Conservation (phyloP, 2,329 filamentous ascomycete species). For the Cercospora sp. region DNA sequence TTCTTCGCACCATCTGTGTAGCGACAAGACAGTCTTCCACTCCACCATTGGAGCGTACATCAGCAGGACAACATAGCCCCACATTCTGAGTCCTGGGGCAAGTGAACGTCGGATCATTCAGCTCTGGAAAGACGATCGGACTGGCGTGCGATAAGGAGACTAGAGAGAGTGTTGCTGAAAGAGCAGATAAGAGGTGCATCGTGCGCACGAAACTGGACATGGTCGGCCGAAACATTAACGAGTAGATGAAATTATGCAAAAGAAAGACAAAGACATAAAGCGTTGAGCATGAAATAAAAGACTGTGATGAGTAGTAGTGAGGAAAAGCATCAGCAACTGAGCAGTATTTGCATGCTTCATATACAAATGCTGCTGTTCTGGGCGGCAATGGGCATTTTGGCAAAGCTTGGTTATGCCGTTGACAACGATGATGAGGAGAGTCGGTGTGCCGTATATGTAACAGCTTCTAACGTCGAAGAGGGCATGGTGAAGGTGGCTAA, state of each 20-base stretch:
- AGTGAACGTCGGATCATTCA: neutral
- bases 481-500: conserved; percentile 1
- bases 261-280: neutral
- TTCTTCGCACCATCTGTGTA: neutral
- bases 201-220: neutral
- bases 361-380: neutral
- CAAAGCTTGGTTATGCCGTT: conserved; percentile 6
- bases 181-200: neutral
- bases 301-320: neutral
- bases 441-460: conserved; percentile 2
- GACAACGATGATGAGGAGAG: conserved; percentile 1
- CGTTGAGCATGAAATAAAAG: neutral
- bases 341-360: neutral
- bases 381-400: neutral
- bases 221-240: neutral
- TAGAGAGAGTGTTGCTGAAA: neutral
- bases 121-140: neutral
- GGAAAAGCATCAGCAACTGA: neutral
- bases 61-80: neutral
- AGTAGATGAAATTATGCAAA: neutral
- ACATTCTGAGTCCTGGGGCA: neutral
- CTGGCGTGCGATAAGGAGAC: neutral
- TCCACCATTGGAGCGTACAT: neutral
- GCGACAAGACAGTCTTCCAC: neutral
- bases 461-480: conserved; percentile 3